These are phyloP conservation scores for Sporobolus alterniflorus DNA, from an alignment of 202 grass and related monocot species.

Conservation along the genomic window DNA sequence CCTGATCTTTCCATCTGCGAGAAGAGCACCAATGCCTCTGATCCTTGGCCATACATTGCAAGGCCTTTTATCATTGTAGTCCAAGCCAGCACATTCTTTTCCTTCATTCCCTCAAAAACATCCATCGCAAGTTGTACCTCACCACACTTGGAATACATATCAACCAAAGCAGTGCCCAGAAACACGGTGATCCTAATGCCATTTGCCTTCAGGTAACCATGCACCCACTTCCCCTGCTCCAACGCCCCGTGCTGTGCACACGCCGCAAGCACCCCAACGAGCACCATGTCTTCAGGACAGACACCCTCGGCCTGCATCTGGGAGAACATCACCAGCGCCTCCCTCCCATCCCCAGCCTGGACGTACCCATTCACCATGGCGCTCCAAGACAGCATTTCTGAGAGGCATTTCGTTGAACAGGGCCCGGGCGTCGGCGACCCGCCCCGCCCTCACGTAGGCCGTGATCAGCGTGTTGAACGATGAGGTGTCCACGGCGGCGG, in stretches of 20 bases:
- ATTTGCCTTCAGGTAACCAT: conserved; percentile 60
- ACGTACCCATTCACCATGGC: conserved; percentile 75
- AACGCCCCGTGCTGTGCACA: conserved; percentile 70
- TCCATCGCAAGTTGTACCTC: conserved; percentile 66
- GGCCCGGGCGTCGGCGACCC: conserved; percentile 19
- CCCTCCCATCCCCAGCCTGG: conserved; percentile 55
- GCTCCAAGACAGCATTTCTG: conserved; percentile 79
- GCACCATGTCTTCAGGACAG: conserved; percentile 60
- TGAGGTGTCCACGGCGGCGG: conserved; percentile 33
- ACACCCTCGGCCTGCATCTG: conserved; percentile 54
- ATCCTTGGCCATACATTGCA: conserved; percentile 63
- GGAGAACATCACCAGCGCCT: conserved; percentile 53
- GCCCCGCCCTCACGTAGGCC: conserved; percentile 48
- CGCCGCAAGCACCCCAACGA: conserved; percentile 57
- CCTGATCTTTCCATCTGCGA: conserved; percentile 50
- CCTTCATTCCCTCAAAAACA: conserved; percentile 65
- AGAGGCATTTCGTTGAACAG: conserved; percentile 77
- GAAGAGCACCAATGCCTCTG: conserved; percentile 63
- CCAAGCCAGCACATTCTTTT: conserved; percentile 74
- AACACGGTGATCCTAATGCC: conserved; percentile 52
- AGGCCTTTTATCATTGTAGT: conserved; percentile 83
- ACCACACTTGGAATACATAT: conserved; percentile 79
- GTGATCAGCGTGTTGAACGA: conserved; percentile 81
- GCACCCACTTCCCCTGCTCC: conserved; percentile 85
- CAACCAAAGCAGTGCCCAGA: conserved; percentile 68